These are phyloP conservation scores for Chlorella sp. DNA, from an alignment of 139 green algal genomes.

Conservation along the genomic window DNA sequence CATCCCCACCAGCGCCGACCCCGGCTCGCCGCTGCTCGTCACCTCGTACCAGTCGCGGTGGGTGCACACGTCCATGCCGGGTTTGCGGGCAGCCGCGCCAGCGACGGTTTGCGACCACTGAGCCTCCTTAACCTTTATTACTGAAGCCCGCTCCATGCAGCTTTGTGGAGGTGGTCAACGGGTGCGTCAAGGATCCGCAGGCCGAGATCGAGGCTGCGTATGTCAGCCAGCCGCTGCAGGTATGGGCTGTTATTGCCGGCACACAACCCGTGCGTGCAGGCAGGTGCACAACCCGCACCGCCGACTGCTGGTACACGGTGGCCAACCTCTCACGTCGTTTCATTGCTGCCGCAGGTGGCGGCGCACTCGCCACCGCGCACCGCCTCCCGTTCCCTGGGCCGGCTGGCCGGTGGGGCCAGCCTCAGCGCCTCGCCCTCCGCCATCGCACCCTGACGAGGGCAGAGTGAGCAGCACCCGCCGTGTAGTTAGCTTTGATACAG, in stretches of 20 bases:
- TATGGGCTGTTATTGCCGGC: too few relatives aligned
- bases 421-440: neutral
- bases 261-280: too few relatives aligned
- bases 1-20: neutral
- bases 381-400: neutral
- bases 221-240: neutral
- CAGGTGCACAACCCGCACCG: too few relatives aligned
- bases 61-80: too few relatives aligned
- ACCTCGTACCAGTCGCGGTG: neutral
- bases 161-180: neutral
- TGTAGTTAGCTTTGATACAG: neutral
- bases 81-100: too few relatives aligned
- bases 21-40: conserved; percentile 1
- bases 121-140: too few relatives aligned
- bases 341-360: neutral
- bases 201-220: neutral
- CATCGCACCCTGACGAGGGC: neutral
- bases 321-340: too few relatives aligned
- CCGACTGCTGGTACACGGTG: too few relatives aligned
- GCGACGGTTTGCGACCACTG: too few relatives aligned
- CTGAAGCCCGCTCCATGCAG: neutral
- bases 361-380: neutral
- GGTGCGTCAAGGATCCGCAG: neutral
- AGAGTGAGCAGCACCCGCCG: neutral
- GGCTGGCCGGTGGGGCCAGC: neutral